Evolutionary conservation across 441 rosid genomes (phyloP), one percentile per base, ranked within the genome.

Genomic region (Aleurites moluccanus): DNA sequence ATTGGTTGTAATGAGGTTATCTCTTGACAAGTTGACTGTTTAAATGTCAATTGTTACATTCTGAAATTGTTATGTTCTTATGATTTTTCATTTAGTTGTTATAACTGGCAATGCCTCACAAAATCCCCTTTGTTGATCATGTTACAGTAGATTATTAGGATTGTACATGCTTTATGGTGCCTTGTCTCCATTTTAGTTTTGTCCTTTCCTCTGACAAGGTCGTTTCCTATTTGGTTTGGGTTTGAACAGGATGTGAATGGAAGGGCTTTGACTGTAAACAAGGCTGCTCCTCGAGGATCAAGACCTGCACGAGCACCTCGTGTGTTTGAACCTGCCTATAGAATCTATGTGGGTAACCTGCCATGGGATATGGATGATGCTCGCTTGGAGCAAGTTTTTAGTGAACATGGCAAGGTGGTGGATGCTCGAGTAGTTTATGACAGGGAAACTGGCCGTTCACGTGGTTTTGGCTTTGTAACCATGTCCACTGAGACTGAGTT

Each of bases 391-490:
- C 89, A 90, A 80, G 67, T 90, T 47, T 89, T 87, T 67, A 90
- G 93, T 21, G 90, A 90, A 66, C 88, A 90, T 78, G 92, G 92
- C 63, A 88, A 89, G 81, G 92, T 89, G 70, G 74, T 84, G 50
- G 80, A 78, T 70, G 90, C 91, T 28, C 85, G 86, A 67, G 91
- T 90, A 28, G 86, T 90, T 64, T 82, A 70, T 73, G 95, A 90
- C 73, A 77, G 91, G 78, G 90, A 88, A 21, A 80, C 80, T 45
- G 91, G 92, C 35, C 91, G 91, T 18, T 90, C 95, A 8, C 92
- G 95, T 63, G 92, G 95, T 62, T 90, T 90, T 49, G 96, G 93
- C 65, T 90, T 90, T 62, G 95, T 90, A 59, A 86, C 91, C 0
- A 88, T 90, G 95, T 71, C 89, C 15, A 56, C 77, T 4, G 92